Base-by-base conservation (phyloP, 371 early-diverging fungal genomes). In the Syncephalastrum monosporum region DNA sequence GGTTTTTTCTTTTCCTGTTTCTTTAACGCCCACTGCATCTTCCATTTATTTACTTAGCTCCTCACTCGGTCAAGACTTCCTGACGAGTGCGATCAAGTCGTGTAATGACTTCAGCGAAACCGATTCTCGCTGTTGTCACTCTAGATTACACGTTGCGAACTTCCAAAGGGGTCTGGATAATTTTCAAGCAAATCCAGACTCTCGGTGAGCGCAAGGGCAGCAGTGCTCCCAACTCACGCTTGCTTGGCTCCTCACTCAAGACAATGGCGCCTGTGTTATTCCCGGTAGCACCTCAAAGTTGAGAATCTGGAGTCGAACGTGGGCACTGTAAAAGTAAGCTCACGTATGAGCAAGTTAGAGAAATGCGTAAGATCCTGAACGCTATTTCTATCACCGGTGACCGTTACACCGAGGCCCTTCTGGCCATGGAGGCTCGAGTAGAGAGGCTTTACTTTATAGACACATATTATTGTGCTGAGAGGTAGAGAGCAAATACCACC, bases 231-330 rank as follows among this genome's bases (percentile, higher is more conserved):
- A 84, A 59, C 52, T 83, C 14, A 67, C 69, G 5, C 63, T 86
- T 47, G 78, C 82, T 0, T 87, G 87, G 87, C 71, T 87, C n/a
- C 56, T 81, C 54, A 61, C 70, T 17, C 75, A 75, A 53, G 70
- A 69, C 7, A 17, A 24, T 21, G 67, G 59, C 15, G 64, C 75
- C 49, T 66, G 77, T 56, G 67, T 73, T 5, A 81, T 82, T 59
- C 82, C 82, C 3, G 84, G 83, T 21, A 84, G 83, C 15, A 79
- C 66, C n/a, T n/a, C 56, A 59, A 60, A 21, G 60, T 71, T 51
- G 72, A 78, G 53, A 71, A 82, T 49, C 57, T 85, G 4, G 78
- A 82, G n/a, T 75, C 82, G 42, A 85, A 83, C 57, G 42, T 67
- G 41, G 77, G 47, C 1, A 65, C 81, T 13, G 62, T 49, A 4